Base-by-base conservation (phyloP, 164 flowering plant genomes). In the Tetrastigma voinierianum region DNA sequence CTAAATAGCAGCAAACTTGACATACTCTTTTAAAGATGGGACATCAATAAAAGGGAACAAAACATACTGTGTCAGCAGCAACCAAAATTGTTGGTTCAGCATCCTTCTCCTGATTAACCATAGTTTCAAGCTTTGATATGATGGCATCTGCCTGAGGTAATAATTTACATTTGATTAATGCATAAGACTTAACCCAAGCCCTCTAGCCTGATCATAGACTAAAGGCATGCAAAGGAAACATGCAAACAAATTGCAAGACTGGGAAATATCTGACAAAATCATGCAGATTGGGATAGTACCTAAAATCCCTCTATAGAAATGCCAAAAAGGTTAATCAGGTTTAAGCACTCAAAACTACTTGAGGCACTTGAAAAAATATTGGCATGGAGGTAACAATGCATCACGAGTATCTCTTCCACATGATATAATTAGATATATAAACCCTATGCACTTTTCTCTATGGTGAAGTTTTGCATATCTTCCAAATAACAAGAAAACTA, bases 31-130 rank as follows among this genome's bases (percentile, higher is more conserved):
- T 32, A 32, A 32, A 32, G 46, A 32, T 44, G 40, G 25, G 54
- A 49, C 25, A 63, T 23, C 25, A 73, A 61, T 52, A 47, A 21
- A 56, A 74, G 21, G 63, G 51, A 66, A 40, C 17, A 57, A 65
- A 32, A 67, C 87, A 76, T 90, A 94, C 97, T 73, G 93, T 90
- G 68, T 94, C 98, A 57, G 97, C 94, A 10, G 92, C 80, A 69
- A 94, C 75, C 64, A 94, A 67, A 58, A 91, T 74, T 58, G 86
- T 88, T 53, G 76, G 82, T 60, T 81, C 77, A 16, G 45, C 82
- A 77, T 77, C 83, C 77, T 74, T 78, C 69, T 76, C 80, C 73
- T 75, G 79, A 51, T 71, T 72, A 74, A 68, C 76, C 60, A 57
- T 40, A 55, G 58, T 74, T 76, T 78, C 84, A 68, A 94, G 84